A percentile compares a stretch with the other conserved stretches of the same genome.
Conservation (phyloP, 371 early-diverging fungal species). For the Mortierella sp. region DNA sequence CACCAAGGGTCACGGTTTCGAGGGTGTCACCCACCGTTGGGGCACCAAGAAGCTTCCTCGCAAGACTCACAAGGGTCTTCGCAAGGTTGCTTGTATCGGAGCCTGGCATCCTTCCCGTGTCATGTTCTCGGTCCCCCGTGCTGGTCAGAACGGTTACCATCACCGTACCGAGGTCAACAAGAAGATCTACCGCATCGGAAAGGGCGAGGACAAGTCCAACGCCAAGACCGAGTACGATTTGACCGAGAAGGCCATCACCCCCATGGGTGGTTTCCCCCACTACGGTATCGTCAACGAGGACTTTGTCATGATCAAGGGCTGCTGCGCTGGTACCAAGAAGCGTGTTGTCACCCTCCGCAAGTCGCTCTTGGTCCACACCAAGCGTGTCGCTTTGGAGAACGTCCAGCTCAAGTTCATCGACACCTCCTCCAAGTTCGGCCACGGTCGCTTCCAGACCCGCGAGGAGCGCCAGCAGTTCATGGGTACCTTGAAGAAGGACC, state of each 20-base stretch:
- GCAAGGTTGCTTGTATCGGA: constrained; percentile 99
- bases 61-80: constrained; percentile 99
- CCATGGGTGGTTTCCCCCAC: constrained; percentile 99
- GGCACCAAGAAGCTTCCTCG: constrained; percentile 99
- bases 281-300: constrained; percentile 98
- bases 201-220: constrained; percentile 81
- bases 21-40: constrained; percentile 99
- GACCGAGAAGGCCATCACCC: constrained; percentile 96
- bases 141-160: constrained; percentile 99
- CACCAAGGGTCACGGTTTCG: constrained; percentile 99
- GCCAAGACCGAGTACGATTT: constrained; percentile 97
- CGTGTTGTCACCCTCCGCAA: constrained; percentile 98
- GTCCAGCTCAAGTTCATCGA: constrained; percentile 98
- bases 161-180: constrained; percentile 99
- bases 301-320: constrained; percentile 99
- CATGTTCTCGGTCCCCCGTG: constrained; percentile 99
- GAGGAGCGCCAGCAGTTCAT: constrained; percentile 98
- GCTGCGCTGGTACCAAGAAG: constrained; percentile 96
- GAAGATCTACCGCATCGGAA: constrained; percentile 98
- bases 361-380: constrained; percentile 92
- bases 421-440: constrained; percentile 99
- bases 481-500: constrained; percentile 94
- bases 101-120: constrained; percentile 99
- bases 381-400: constrained; percentile 94
- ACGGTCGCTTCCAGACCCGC: constrained; percentile 99